Evolutionary conservation across 345 rosid species (phyloP), one percentile per base, ranked within the genome.

Genomic region (Brassica napus): DNA sequence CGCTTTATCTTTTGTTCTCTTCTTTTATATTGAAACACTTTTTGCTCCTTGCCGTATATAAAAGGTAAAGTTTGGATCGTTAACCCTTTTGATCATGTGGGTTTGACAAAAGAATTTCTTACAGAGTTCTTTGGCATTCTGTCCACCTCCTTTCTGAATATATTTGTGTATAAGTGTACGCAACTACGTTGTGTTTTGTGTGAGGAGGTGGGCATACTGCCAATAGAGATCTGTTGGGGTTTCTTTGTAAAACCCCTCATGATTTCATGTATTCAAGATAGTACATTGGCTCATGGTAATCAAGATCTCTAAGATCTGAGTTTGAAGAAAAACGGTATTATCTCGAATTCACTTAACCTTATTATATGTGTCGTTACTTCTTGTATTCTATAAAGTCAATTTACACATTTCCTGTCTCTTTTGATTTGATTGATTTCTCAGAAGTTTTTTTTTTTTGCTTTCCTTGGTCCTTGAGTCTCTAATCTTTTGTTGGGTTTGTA

Each of bases 101-200:
- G 94, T 86, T 89, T 94, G 63, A 54, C 98, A 92, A 92, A 92
- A 69, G 98, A 88, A 91, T 79, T 84, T 77, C 96, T 86, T 78
- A 82, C 96, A 85, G 96, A 87, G 90, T 81, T 88, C 76, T 84
- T 94, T 94, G 98, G 98, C 98, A 94, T 94, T 94, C 98, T 94
- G 98, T 94, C 97, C 98, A 92, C 98, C 98, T 94, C 98, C 94
- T 61, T 54, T 58, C 49, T 81, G 0, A 26, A 4, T 52, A 4
- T 44, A 63, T n/a, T 14, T 61, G 32, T 32, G 12, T 55, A 6
- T 35, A 32, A 31, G 18, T 24, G 47, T 71, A 47, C 1, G 47
- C 71, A 30, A 11, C 5, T 16, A 1, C 23, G 63, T 31, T 78
- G 18, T 70, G 35, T 65, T 42, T 64, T 39, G 49, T 64, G 62